Conservation (phyloP, 345 rosid genomes). For the Bruguiera parviflora region DNA sequence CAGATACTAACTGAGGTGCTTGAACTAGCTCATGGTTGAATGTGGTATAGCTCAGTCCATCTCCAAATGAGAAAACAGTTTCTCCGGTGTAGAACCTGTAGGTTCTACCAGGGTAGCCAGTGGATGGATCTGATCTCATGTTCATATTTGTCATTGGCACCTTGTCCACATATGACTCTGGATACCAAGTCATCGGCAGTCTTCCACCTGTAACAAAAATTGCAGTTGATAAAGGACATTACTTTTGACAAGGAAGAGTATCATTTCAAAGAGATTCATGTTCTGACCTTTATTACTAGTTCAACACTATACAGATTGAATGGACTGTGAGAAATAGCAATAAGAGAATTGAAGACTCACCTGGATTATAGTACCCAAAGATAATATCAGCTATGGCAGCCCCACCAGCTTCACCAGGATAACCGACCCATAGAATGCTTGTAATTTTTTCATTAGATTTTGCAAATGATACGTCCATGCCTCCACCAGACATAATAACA, state of each 20-base stretch:
- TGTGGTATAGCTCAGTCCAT: conserved; percentile 69
- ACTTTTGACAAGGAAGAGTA: background rate
- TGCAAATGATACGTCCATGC: conserved; percentile 73
- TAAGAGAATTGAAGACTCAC: conserved; percentile 33
- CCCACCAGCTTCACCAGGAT: conserved; percentile 95
- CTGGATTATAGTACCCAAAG: conserved; percentile 75
- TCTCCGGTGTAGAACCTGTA: conserved; percentile 90
- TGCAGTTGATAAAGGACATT: background rate
- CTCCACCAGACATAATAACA: conserved; percentile 95
- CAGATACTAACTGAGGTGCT: conserved; percentile 52
- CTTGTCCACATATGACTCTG: conserved; percentile 60
- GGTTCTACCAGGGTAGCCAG: conserved; percentile 81
- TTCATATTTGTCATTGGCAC: conserved; percentile 96
- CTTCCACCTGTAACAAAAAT: conserved; percentile 59
- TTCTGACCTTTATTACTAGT: too few species aligned
- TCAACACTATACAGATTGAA: too few species aligned
- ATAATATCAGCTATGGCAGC: conserved; percentile 83
- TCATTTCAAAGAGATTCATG: background rate
- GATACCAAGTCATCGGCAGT: conserved; percentile 97
- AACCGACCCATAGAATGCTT: conserved; percentile 88
- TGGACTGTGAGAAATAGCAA: too few species aligned
- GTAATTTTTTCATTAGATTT: conserved; percentile 55
- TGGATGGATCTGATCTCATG: conserved; percentile 73
- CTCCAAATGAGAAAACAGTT: conserved; percentile 77
- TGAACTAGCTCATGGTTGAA: conserved; percentile 43